Evolutionary conservation across 345 rosid genomes (phyloP).

Genomic region (Lepidium africanum): DNA sequence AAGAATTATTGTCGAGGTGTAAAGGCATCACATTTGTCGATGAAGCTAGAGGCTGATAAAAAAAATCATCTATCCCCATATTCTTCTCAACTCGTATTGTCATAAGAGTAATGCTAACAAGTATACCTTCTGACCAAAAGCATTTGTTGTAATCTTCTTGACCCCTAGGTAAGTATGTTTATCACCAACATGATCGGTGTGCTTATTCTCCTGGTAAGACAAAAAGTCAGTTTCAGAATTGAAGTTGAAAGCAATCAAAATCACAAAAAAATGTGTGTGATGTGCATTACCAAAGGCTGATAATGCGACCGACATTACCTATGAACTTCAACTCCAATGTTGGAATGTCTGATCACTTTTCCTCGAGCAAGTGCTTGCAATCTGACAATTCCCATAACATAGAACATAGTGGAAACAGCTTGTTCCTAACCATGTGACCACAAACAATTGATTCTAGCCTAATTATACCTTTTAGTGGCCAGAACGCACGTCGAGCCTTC

Average conservation of each 20-base stretch:
- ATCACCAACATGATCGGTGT: constrained; percentile 22
- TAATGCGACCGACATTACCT: constrained; percentile 14
- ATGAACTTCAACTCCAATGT: constrained; percentile 23
- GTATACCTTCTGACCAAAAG: constrained; percentile 65
- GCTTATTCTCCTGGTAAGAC: constrained; percentile 39
- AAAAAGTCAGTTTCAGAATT: not conserved
- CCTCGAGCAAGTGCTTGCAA: constrained; percentile 33
- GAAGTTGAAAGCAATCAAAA: not conserved
- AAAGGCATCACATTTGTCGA: constrained; percentile 59
- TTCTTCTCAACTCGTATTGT: not conserved
- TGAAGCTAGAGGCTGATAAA: constrained; percentile 62
- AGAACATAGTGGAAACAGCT: constrained; percentile 26
- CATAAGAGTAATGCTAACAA: not conserved
- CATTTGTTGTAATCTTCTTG: constrained; percentile 48
- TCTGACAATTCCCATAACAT: constrained; percentile 30
- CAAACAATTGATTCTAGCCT: constrained; percentile 42
- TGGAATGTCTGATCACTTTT: constrained; percentile 9
- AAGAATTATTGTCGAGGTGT: constrained; percentile 36
- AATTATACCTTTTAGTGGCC: constrained; percentile 34
- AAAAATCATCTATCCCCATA: constrained; percentile 6
- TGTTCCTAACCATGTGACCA: constrained; percentile 41
- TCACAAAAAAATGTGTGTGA: not conserved
- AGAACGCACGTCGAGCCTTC: constrained; percentile 29
- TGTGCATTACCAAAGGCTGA: constrained; percentile 40
- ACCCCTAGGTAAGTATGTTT: constrained; percentile 29